These are phyloP conservation scores for Geranium brycei DNA, from an alignment of 345 rosid species.

Conservation along the genomic window DNA sequence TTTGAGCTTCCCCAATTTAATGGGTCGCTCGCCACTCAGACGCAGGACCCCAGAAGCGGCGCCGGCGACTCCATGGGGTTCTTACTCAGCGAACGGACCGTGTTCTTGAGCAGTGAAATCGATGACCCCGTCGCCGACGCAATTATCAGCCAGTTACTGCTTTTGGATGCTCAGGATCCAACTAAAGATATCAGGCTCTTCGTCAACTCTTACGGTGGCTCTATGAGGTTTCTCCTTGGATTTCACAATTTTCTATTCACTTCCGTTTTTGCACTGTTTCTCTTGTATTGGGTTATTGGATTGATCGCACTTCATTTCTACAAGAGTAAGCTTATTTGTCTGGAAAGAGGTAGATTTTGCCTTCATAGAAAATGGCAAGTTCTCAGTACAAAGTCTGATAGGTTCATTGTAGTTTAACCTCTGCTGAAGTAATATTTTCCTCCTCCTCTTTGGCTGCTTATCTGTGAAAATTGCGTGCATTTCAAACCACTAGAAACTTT, in stretches of 20 bases:
- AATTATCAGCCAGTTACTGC: slow-evolving; percentile 65
- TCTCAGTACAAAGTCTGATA: neutral
- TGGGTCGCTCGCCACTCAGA: slow-evolving; percentile 28
- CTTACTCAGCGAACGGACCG: slow-evolving; percentile 68
- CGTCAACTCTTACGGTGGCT: slow-evolving; percentile 75
- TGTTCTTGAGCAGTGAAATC: slow-evolving; percentile 59
- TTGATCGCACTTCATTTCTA: neutral
- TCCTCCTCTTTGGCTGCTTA: neutral
- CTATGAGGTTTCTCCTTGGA: slow-evolving; percentile 48
- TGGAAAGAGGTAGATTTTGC: neutral
- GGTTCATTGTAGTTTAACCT: neutral
- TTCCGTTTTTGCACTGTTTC: neutral
- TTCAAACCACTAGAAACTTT: neutral
- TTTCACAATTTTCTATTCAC: neutral
- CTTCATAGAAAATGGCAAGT: neutral
- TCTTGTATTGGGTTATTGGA: neutral
- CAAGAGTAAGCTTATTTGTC: neutral
- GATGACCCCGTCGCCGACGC: slow-evolving; percentile 89
- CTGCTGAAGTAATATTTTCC: neutral
- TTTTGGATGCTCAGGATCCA: slow-evolving; percentile 85
- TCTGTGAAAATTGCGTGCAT: neutral
- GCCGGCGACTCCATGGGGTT: slow-evolving; percentile 82
- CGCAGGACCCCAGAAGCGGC: slow-evolving; percentile 60
- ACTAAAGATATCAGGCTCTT: slow-evolving; percentile 82
- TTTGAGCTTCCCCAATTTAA: slow-evolving; percentile 2